Percentiles rank a stretch among this genome's conserved stretches.
Evolutionary conservation across 352 stramenopile species (phyloP).

Genomic region (Phytophthora ohioensis): DNA sequence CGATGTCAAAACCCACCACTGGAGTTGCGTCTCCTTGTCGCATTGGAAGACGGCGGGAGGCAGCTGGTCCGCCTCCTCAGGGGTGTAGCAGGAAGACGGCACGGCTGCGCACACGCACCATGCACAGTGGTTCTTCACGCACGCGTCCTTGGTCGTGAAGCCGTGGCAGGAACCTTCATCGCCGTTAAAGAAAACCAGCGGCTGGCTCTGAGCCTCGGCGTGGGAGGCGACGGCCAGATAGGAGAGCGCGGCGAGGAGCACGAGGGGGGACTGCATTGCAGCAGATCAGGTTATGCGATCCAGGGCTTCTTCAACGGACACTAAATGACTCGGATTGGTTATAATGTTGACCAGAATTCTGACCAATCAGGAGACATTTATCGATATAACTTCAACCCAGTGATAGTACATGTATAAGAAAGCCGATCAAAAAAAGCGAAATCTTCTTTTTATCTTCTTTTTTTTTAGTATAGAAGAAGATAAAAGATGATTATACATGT

Average conservation of each 20-base stretch:
- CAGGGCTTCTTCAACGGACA: conserved; percentile 8
- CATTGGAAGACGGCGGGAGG: conserved; percentile 83
- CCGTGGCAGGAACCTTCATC: conserved; percentile 59
- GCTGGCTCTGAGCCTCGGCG: background rate
- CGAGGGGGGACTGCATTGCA: conserved; percentile 15
- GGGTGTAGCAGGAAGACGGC: conserved; percentile 80
- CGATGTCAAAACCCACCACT: conserved; percentile 50
- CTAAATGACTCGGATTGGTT: background rate
- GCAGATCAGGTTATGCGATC: conserved; percentile 21
- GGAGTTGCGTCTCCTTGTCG: conserved; percentile 40
- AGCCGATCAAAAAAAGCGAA: too few species aligned
- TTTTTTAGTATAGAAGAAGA: too few species aligned
- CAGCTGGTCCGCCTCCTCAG: conserved; percentile 68
- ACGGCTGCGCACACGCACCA: conserved; percentile 86
- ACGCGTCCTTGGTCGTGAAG: conserved; percentile 56
- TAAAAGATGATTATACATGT: too few species aligned
- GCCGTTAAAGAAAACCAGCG: conserved; percentile 38
- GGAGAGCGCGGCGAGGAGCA: conserved; percentile 5
- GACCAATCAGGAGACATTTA: background rate
- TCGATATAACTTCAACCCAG: background rate
- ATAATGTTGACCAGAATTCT: background rate
- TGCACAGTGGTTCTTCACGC: conserved; percentile 63
- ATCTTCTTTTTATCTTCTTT: too few species aligned
- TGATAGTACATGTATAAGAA: too few species aligned
- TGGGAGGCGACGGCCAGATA: background rate